Conservation (phyloP, 73 alveolate genomes). For the Urostyla sp. region DNA sequence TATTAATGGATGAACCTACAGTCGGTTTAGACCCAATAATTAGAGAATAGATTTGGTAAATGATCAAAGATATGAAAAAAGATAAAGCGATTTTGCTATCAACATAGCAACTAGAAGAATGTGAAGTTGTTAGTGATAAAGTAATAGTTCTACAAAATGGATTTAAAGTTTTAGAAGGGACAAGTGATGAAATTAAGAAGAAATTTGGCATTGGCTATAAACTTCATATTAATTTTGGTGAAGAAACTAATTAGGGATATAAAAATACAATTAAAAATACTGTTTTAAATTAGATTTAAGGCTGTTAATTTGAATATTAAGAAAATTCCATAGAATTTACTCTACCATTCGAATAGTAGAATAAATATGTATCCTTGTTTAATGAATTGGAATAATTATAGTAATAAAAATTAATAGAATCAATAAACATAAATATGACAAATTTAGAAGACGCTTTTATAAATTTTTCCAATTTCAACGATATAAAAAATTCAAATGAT, state of each 20-base stretch:
- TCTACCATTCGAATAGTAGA: not conserved
- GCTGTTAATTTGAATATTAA: not conserved
- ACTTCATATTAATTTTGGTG: not conserved
- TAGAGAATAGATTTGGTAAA: constrained; percentile 80
- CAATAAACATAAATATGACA: too few relatives aligned
- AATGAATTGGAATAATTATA: constrained; percentile 6
- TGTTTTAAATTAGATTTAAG: not conserved
- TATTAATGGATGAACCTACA: constrained; percentile 87
- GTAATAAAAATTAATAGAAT: not conserved
- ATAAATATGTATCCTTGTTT: not conserved
- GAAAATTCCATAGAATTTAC: not conserved
- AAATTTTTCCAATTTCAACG: constrained; percentile 21
- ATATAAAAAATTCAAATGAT: too few relatives aligned
- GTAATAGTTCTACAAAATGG: constrained; percentile 89
- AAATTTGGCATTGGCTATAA: constrained; percentile 93
- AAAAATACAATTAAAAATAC: not conserved
- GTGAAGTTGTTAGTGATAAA: constrained; percentile 78
- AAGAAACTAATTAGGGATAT: not conserved
- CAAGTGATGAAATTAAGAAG: constrained; percentile 84
- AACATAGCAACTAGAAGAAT: constrained; percentile 86
- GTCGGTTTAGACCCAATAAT: constrained; percentile 85
- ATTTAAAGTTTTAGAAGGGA: constrained; percentile 84
- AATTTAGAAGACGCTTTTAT: constrained; percentile 49
- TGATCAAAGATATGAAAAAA: constrained; percentile 71
- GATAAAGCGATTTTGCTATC: constrained; percentile 79